phyloP scores from a whole-genome alignment of 176 grass and related monocot species.

The Aegilops longissima region DNA sequence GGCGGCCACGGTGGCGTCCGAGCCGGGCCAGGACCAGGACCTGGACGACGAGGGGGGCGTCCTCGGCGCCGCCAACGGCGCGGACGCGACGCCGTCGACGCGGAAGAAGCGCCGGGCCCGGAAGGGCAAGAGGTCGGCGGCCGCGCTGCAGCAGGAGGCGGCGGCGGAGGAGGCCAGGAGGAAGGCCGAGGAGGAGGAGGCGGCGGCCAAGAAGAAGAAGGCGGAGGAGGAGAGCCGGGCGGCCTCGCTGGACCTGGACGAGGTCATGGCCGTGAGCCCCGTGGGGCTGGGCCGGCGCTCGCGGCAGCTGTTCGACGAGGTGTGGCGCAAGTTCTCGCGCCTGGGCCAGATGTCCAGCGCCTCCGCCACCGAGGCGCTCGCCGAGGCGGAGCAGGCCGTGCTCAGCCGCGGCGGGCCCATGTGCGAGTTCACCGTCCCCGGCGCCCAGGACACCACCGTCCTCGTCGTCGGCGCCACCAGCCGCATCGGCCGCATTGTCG shows the following conservation, averaged over 20 bases:
- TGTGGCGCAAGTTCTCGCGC: conserved; percentile 98
- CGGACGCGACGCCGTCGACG: neutral
- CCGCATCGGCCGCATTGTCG: conserved; percentile 82
- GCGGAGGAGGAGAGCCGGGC: conserved; percentile 31
- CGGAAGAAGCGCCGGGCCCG: conserved; percentile 25
- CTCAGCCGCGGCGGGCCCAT: conserved; percentile 76
- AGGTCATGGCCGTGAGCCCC: conserved; percentile 76
- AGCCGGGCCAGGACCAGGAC: conserved; percentile 17
- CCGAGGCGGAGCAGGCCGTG: conserved; percentile 57
- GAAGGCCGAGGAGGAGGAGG: conserved; percentile 10
- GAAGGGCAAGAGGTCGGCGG: conserved; percentile 38
- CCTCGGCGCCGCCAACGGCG: neutral
- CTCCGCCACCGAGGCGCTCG: conserved; percentile 36
- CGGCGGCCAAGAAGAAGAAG: neutral
- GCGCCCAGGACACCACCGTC: conserved; percentile 91
- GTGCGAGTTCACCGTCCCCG: conserved; percentile 92
- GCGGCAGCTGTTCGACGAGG: conserved; percentile 94
- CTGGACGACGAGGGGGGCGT: neutral
- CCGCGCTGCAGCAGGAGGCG: neutral
- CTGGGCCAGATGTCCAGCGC: conserved; percentile 93
- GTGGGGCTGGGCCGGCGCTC: conserved; percentile 82
- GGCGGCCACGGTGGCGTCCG: conserved; percentile 17
- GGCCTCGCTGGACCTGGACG: conserved; percentile 63
- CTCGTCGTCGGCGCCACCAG: conserved; percentile 90
- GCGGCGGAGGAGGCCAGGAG: neutral